Evolutionary conservation across 148 eudicot genomes (phyloP), one percentile per base, ranked within the genome.

Genomic region (Heliamphora exappendiculata): DNA sequence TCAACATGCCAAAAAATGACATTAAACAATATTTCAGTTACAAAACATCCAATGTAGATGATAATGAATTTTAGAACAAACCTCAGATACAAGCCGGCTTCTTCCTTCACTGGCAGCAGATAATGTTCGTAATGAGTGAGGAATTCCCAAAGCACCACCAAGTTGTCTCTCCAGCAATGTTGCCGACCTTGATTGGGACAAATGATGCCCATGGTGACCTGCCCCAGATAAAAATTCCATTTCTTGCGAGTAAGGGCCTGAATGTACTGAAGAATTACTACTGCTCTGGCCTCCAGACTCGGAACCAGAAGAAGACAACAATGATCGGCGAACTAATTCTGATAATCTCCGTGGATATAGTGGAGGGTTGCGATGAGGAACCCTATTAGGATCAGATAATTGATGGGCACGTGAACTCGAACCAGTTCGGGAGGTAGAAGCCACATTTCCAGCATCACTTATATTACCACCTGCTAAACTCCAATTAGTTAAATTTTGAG

Each of bases 31-130:
- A 20, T 11, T 58, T 22, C 9, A 26, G 67, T 70, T 5, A 44
- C 1, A 1, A 71, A 28, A 53, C 2, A 16, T 9, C 7, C 54
- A 26, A 60, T 16, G 24, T 29, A 71, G 31, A 55, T 16, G 8
- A n/a, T 6, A 42, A 47, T 36, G 10, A 66, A 69, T 33, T 16
- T 62, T 16, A 31, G 33, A 33, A 62, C 67, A 73, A 54, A 95
- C 99, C 99, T 95, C 99, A 8, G 99, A 88, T 12, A 88, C 89
- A 63, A 93, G 84, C 81, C 93, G 79, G 86, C 88, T 89, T 85
- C 97, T 86, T 84, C 96, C 97, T 83, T 91, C 99, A 72, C 88
- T 75, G 26, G 85, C 94, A 88, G 90, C 83, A 67, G 94, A 89
- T 78, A 87, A 82, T 62, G 85, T 81, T 44, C 96, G 87, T 71